phyloP scores from a whole-genome alignment of 306 rosid species.

The Herpetospermum pedunculosum region DNA sequence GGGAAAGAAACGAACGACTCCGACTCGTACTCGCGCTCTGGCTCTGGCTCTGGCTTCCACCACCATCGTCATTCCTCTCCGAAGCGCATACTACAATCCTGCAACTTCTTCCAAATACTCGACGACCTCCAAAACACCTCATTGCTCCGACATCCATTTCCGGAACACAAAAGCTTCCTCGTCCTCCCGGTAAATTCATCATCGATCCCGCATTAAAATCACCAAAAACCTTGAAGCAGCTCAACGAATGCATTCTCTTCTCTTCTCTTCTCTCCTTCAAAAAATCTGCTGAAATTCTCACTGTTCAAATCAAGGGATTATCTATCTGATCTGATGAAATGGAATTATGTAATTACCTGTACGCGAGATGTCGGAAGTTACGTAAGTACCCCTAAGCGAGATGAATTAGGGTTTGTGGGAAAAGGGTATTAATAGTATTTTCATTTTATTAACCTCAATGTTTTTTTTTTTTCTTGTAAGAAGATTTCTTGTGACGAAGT shows the following conservation, averaged over 20 bases:
- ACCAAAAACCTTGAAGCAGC: conserved; percentile 28
- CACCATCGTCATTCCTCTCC: conserved; percentile 25
- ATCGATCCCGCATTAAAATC: conserved; percentile 24
- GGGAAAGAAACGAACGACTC: conserved; percentile 44
- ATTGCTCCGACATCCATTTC: conserved; percentile 13
- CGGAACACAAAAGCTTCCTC: conserved; percentile 14
- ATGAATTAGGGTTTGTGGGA: neutral
- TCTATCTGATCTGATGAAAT: neutral
- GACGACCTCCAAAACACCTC: conserved; percentile 8
- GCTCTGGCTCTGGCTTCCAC: conserved; percentile 27
- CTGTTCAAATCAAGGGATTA: neutral
- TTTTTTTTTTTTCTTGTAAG: too few species aligned
- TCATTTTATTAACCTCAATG: neutral
- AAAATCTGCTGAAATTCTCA: neutral
- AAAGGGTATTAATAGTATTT: neutral
- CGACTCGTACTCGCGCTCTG: conserved; percentile 20
- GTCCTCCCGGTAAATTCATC: conserved; percentile 19
- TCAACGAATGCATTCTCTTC: conserved; percentile 49
- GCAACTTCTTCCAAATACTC: conserved; percentile 16
- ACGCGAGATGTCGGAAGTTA: neutral
- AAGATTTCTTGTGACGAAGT: neutral
- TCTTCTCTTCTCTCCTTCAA: neutral
- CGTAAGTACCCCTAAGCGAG: neutral
- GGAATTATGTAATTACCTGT: too few species aligned
- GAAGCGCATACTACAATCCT: conserved; percentile 34